Evolutionary conservation across 2,329 filamentous ascomycete genomes (phyloP), one percentile per base, ranked within the genome.

Genomic region (Nigrospora osmanthi): DNA sequence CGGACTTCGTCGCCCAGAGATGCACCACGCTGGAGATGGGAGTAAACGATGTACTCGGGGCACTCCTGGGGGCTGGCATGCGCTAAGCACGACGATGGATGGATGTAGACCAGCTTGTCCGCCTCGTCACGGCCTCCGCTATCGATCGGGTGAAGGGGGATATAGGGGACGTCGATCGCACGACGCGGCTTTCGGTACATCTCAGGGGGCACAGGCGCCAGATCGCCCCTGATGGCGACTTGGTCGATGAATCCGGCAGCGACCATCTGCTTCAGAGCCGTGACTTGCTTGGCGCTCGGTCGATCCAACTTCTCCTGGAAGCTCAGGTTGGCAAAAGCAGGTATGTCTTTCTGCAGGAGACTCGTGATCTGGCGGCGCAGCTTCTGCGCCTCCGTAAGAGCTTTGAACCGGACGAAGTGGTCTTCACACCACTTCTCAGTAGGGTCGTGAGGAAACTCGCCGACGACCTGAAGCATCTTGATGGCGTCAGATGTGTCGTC

Each of bases 191-290:
- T 88, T 15, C 84, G 75, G 38, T 72, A 66, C 43, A 76, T 66
- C 49, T 84, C 81, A 1, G 83, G 82, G 1, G 87, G 86, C 12
- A 75, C 76, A 1, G 89, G 87, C 0, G 88, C 76, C n/a, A 89
- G 71, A 63, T 98, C 91, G 4, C 87, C 88, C 48, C 93, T 87
- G 54, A 97, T 89, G 38, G 93, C 93, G 35, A 98, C 78, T 54
- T 96, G 87, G 64, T 98, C 93, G 57, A 97, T 81, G 68, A 96
- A 97, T 1, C 91, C 93, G 0, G 89, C 85, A 0, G 91, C 88
- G 17, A 88, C 82, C 68, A 97, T 94, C 60, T 96, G 88, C 63
- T 94, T 95, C 28, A 98, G 72, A 1, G 88, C 81, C 39, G 83
- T 82, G 28, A 94, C 71, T 58, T 89, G 84, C 52, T 82, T 85